These are phyloP conservation scores for Fusarium sterilihyphosum DNA, from an alignment of 2,329 filamentous ascomycete genomes.

Conservation along the genomic window DNA sequence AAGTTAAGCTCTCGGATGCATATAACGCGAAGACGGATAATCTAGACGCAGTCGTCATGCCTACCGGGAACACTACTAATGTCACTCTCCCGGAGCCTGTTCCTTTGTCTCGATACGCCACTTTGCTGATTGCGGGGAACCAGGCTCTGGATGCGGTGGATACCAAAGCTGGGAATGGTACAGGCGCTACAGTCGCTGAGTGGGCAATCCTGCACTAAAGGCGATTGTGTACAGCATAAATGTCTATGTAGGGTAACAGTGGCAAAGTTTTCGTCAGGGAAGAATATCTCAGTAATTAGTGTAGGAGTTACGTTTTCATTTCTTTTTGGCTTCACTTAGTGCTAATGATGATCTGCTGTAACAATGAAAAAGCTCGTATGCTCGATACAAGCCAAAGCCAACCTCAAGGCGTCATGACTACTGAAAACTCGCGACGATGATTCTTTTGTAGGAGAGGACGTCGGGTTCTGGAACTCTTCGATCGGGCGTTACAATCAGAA, in stretches of 20 bases:
- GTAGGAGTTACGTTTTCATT: rapidly evolving
- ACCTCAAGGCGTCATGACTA: too few relatives aligned
- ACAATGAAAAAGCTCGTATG: too few relatives aligned
- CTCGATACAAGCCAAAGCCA: too few relatives aligned
- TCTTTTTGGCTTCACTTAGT: neutral
- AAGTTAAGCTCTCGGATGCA: neutral
- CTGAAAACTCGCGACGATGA: too few relatives aligned
- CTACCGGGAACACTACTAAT: neutral
- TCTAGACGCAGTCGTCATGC: neutral
- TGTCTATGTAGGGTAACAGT: neutral
- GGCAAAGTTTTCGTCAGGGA: rapidly evolving
- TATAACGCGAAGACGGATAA: neutral
- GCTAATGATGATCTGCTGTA: too few relatives aligned
- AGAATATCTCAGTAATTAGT: neutral
- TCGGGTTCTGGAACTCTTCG: too few relatives aligned
- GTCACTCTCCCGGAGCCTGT: neutral
- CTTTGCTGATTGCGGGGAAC: neutral
- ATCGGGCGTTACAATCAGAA: too few relatives aligned
- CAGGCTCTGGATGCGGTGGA: neutral
- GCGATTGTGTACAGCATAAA: neutral
- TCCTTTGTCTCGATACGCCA: neutral
- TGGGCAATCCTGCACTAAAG: neutral
- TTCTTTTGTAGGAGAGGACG: rapidly evolving
- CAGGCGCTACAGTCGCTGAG: neutral
- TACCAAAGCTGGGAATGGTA: neutral